Evolutionary conservation across 116 monocot species (phyloP), one percentile per base, ranked within the genome.

Genomic region (Phalaenopsis hybrid): DNA sequence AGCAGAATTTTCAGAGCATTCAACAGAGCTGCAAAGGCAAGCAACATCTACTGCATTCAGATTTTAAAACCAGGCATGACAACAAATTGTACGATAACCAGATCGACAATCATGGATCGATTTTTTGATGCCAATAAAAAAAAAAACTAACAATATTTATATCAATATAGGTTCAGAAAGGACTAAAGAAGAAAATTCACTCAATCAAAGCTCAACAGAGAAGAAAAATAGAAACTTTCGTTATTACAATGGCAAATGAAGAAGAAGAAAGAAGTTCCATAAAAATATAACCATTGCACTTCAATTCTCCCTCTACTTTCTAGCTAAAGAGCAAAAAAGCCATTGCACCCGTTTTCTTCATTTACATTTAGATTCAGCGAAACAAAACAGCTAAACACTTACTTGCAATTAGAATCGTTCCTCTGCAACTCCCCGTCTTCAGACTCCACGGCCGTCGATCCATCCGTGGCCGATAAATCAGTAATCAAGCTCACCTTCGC

Each of bases 401-500:
- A 75, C 75, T 75, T 75, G 75, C 44, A 45, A 21, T 75, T 45
- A 75, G 75, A 45, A 8, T 75, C 75, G n/a, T 6, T n/a, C 20
- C 75, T 75, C 75, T 75, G 75, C 46, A 75, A 21, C 8, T 75
- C 75, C 8, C 10, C 16, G 5, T 73, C 73, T 73, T 15, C 73
- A 41, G 73, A 37, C 11, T 33, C 41, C 4, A 37, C 73, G 43
- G 41, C 17, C 33, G 41, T 16, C 15, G 73, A 73, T 37, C 73
- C 73, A 73, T 73, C 9, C 13, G 31, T 73, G 11, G 43, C 41
- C 73, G 43, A 73, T 37, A 43, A 43, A 73, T 73, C 9, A 37
- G 31, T 73, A 31, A 73, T 73, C 73, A 73, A 73, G 37, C 18
- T 63, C 81, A n/a, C 81, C 80, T 81, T 87, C 85, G 68, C 78